Evolutionary conservation across 768 basidiomycete species (phyloP), one percentile per base, ranked within the genome.

Genomic region (Amanita pallidorosea): DNA sequence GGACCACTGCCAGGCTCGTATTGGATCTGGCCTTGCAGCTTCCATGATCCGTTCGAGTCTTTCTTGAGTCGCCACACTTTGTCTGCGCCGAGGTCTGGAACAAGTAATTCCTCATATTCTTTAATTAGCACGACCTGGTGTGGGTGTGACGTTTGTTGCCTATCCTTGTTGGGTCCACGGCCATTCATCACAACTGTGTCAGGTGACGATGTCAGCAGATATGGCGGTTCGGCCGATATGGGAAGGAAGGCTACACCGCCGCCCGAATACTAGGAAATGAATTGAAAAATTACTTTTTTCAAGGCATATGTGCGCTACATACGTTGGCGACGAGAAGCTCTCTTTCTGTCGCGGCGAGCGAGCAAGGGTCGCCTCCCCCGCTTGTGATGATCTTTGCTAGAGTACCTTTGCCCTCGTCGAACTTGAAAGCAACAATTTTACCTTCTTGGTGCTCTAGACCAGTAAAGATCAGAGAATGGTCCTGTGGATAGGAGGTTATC

Each of bases 81-180:
- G 61, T 92, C 90, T 2, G 77, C 72, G 4, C 89, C 89, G 5
- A 93, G 69, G 62, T 92, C 88, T 1, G 86, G 80, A 1, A 88
- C 71, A 40, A 89, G 71, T 11, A 91, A 65, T 55, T 87, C 84
- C 23, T 69, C 59, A 44, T 72, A 68, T 15, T 68, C 63, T 27
- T 72, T 63, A 36, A 77, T 72, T 12, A 80, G 58, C 51, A 74
- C 58, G 31, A 81, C 78, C 58, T 91, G 85, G 65, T 92, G 90
- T 0, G 87, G 85, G 60, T 93, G 91, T 3, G 88, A 73, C 5
- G 68, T 64, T 50, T 80, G 76, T 61, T 93, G 91, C 31, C 90
- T 75, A 17, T 75, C 74, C 5, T 61, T 58, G 60, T 87, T 73
- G 1, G 86, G 86, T 0, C 89, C 87, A 0, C 70, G 68, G 1